phyloP scores from a whole-genome alignment of 768 basidiomycete genomes.

The Russula abietina region DNA sequence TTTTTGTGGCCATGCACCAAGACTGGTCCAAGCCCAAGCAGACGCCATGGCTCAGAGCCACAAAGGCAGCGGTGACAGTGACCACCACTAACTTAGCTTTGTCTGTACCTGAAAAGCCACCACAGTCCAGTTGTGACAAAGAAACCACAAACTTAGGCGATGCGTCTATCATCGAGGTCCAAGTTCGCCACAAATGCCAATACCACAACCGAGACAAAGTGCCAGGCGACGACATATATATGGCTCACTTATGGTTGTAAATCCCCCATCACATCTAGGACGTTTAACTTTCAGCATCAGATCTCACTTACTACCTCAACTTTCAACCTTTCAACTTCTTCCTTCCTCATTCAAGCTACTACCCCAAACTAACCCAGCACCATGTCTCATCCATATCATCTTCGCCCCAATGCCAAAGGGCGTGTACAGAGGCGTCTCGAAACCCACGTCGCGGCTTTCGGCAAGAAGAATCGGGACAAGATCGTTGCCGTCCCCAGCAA shows the following conservation, averaged over 20 bases:
- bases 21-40: background rate
- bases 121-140: background rate
- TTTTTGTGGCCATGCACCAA: background rate
- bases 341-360: background rate
- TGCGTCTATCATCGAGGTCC: background rate
- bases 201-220: background rate
- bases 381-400: slow-evolving; percentile 9
- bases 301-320: background rate
- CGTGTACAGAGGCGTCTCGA: slow-evolving; percentile 4
- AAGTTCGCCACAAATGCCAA: background rate
- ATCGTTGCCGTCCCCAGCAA: slow-evolving; percentile 2
- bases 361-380: background rate
- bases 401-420: slow-evolving; percentile 7
- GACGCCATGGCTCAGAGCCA: background rate
- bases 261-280: background rate
- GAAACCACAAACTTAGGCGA: background rate
- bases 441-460: slow-evolving; percentile 3
- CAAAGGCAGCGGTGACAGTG: background rate
- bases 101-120: background rate
- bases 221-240: background rate
- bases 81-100: background rate
- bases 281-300: background rate
- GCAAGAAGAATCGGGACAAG: slow-evolving; percentile 7
- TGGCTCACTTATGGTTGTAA: background rate
- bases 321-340: background rate